A percentile compares a stretch with the other conserved stretches of the same genome.
These are phyloP conservation scores for Apophysomyces trapeziformis DNA, from an alignment of 371 early-diverging fungal species.

Conservation along the genomic window DNA sequence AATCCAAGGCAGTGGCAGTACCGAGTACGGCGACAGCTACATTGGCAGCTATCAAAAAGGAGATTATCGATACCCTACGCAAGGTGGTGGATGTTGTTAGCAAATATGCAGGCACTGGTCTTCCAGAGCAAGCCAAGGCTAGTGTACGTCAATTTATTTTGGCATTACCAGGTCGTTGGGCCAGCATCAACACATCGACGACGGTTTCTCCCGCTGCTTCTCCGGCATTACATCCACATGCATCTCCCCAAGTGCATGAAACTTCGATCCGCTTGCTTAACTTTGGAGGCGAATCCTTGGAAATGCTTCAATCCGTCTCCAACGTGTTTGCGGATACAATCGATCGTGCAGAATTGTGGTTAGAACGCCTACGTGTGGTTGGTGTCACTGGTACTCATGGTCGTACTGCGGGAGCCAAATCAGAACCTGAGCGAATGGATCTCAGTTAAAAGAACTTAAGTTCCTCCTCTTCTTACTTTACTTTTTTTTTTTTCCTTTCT, in stretches of 20 bases:
- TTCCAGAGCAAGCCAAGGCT: constrained; percentile 79
- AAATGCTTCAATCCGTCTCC: constrained; percentile 72
- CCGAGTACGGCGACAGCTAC: constrained; percentile 22
- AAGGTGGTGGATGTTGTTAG: constrained; percentile 85
- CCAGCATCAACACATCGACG: constrained; percentile 38
- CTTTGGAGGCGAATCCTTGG: constrained; percentile 76
- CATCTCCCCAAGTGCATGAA: constrained; percentile 20
- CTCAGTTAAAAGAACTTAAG: not conserved
- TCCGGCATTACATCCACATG: constrained; percentile 15
- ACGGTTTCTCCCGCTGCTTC: constrained; percentile 27
- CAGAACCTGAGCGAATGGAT: constrained; percentile 5
- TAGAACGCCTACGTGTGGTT: constrained; percentile 46
- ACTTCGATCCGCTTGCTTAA: constrained; percentile 28
- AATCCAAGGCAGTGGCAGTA: constrained; percentile 5
- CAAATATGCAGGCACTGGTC: constrained; percentile 79
- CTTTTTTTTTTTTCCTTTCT: no score
- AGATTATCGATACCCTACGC: constrained; percentile 83
- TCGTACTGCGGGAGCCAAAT: not conserved
- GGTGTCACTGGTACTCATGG: constrained; percentile 39
- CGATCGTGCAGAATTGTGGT: constrained; percentile 76
- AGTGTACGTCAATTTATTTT: constrained; percentile 86
- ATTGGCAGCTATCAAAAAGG: constrained; percentile 64
- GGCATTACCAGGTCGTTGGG: constrained; percentile 78
- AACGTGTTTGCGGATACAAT: constrained; percentile 72
- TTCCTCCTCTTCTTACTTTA: no score